Evolutionary conservation across 805 yeast species (phyloP), one percentile per base, ranked within the genome.

Genomic region (Wickerhamomyces canadensis): DNA sequence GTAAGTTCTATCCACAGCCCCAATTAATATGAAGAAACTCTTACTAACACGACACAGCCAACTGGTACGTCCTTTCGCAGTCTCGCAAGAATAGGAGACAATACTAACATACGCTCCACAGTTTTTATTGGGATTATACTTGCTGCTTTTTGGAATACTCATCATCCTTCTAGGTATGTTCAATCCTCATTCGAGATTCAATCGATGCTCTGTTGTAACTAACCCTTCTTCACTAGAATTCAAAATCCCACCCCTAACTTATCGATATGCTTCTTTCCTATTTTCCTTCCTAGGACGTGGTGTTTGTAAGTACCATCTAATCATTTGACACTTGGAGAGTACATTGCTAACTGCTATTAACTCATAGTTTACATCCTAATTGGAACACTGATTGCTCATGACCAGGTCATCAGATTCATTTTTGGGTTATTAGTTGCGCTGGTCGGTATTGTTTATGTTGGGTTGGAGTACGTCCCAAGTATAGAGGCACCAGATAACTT

Each of bases 401-500:
- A 75, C 8, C 71, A 78, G 36, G 57, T 71, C 24, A 60, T 84
- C 43, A 70, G 87, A 46, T 52, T 74, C 27, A 55, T 84, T 30
- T 64, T 76, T n/a, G 80, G 81, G 2, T 44, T 80, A 9, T 35
- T 83, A 12, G 64, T 84, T n/a, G 70, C 76, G 27, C 28, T 76
- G 3, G 58, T 78, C 18, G 96, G 95, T 21, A 54, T 76, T 17
- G 72, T 61, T 3, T 86, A 68, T 59, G 55, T 71, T 34, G 74
- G 62, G 1, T 68, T 86, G 51, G 93, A 86, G 59, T 80, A 82
- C 35, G 60, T 84, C 19, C 87, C 89, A 15, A 74, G 83, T 42
- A 66, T 85, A 29, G 80, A 84, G 36, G 82, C 88, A 21, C 96
- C 96, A 15, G 83, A 75, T 40, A 85, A 82, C 61, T 85, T 87